Percentiles rank a stretch among this genome's conserved stretches.
These are phyloP conservation scores for Entophlyctis luteolus DNA, from an alignment of 192 early-diverging fungal genomes.

Conservation along the genomic window DNA sequence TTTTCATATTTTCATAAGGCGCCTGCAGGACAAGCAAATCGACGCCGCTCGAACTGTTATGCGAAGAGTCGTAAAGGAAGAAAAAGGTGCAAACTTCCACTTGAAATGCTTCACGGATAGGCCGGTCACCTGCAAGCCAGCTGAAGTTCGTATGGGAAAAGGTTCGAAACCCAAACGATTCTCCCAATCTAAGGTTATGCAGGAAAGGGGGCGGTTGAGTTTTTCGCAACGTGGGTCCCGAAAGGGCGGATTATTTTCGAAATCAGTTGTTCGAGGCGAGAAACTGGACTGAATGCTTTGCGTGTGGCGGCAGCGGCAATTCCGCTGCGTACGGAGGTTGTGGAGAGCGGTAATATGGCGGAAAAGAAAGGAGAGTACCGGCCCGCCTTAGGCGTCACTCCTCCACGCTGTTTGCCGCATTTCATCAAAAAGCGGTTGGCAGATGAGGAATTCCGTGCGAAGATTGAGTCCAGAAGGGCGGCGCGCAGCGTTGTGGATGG, in stretches of 20 bases:
- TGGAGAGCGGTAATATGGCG: slow-evolving; percentile 38
- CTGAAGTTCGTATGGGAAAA: slow-evolving; percentile 94
- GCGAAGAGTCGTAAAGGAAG: slow-evolving; percentile 74
- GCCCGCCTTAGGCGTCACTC: slow-evolving; percentile 3
- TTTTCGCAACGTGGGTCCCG: slow-evolving; percentile 85
- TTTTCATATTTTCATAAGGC: background rate
- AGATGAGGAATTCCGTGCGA: background rate
- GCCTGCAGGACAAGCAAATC: slow-evolving; percentile 75
- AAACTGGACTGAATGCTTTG: slow-evolving; percentile 75
- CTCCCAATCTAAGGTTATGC: too few relatives aligned
- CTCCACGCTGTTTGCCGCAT: slow-evolving; percentile 22
- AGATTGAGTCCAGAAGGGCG: slow-evolving; percentile 13
- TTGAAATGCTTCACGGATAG: slow-evolving; percentile 82
- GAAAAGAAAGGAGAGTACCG: slow-evolving; percentile 25
- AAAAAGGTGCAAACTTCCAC: slow-evolving; percentile 81
- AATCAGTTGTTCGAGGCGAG: slow-evolving; percentile 74
- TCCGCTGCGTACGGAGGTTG: slow-evolving; percentile 67
- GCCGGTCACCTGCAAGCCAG: slow-evolving; percentile 86
- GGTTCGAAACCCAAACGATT: too few relatives aligned
- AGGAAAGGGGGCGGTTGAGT: slow-evolving; percentile 92
- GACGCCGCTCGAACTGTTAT: slow-evolving; percentile 70
- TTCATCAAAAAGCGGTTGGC: slow-evolving; percentile 20
- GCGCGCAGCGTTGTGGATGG: background rate
- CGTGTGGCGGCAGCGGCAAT: slow-evolving; percentile 60
- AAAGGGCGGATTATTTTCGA: slow-evolving; percentile 89